phyloP scores from a whole-genome alignment of 148 eudicot genomes.

The Arctostaphylos glauca region DNA sequence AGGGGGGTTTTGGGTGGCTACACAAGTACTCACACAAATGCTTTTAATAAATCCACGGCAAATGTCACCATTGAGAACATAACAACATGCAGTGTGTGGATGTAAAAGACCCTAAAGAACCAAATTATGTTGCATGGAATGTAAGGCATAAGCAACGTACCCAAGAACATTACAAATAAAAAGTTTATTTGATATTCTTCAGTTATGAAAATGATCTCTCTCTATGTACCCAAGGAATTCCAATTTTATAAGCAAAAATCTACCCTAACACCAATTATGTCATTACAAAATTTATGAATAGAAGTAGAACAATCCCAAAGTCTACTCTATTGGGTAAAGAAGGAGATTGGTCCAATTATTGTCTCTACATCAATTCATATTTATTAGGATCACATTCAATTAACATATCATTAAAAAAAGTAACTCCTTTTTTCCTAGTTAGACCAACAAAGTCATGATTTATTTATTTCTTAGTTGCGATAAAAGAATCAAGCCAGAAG shows the following conservation, averaged over 20 bases:
- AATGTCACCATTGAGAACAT: not conserved
- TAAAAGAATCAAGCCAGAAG: too few relatives aligned
- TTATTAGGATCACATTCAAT: too few relatives aligned
- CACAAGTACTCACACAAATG: not conserved
- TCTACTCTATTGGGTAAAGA: too few relatives aligned
- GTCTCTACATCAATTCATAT: too few relatives aligned
- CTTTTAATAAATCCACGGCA: not conserved
- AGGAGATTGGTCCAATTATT: too few relatives aligned
- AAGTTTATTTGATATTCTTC: not conserved
- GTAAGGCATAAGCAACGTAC: not conserved
- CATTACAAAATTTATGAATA: not conserved
- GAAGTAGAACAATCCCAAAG: not conserved
- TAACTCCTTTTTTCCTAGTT: too few relatives aligned
- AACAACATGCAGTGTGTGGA: not conserved
- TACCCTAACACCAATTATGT: not conserved
- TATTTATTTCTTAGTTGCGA: too few relatives aligned
- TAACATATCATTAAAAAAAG: too few relatives aligned
- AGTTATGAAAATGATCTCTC: not conserved
- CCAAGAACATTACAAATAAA: not conserved
- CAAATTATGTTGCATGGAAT: not conserved
- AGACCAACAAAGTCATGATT: too few relatives aligned
- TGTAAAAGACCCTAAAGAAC: not conserved
- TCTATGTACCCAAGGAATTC: too few relatives aligned
- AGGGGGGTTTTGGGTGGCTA: not conserved
- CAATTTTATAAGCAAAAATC: not conserved